Conservation (phyloP, 208 protist species). For the Tritrichomonas musculus region DNA sequence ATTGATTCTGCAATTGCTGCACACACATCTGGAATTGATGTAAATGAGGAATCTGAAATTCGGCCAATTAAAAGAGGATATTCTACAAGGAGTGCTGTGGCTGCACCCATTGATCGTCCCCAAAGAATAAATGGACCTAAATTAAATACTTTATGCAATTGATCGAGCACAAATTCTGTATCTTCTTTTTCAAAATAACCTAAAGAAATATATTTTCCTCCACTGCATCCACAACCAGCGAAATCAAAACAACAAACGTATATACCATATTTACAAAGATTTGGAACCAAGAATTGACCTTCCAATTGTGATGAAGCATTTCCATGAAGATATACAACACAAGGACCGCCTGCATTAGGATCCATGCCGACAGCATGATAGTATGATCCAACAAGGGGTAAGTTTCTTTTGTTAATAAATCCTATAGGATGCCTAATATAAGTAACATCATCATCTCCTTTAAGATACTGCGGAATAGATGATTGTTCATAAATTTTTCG, state of each 20-base stretch:
- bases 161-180: not conserved
- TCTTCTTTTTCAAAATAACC: not conserved
- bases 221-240: not conserved
- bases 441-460: not conserved
- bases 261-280: not conserved
- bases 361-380: not conserved
- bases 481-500: not conserved
- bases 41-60: not conserved
- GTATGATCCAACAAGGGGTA: not conserved
- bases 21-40: not conserved
- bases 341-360: not conserved
- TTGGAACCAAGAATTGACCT: constrained; percentile 20
- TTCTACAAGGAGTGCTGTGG: not conserved
- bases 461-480: not conserved
- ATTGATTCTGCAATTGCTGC: not conserved
- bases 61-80: not conserved
- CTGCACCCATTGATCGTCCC: constrained; percentile 7
- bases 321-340: constrained; percentile 10
- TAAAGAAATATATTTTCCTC: not conserved
- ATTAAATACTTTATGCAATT: not conserved
- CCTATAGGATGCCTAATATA: not conserved
- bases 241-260: not conserved
- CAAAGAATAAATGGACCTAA: not conserved
- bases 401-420: not conserved
- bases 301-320: not conserved